Percentiles rank a stretch among this genome's conserved stretches.
Evolutionary conservation across 257 asterid species (phyloP).

Genomic region (Nicotiana undulata): DNA sequence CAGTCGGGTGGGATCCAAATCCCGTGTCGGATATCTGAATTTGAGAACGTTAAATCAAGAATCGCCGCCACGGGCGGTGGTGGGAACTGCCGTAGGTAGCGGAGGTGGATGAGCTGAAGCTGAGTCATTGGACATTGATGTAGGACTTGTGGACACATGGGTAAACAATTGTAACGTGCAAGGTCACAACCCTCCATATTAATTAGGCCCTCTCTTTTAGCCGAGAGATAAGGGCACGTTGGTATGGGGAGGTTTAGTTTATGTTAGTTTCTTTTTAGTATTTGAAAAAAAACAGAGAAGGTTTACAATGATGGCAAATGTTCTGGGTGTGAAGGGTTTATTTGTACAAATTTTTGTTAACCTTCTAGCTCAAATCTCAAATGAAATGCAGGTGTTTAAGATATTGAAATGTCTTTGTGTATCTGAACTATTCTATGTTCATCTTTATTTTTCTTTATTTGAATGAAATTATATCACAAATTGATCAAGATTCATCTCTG

Average conservation of each 20-base stretch:
- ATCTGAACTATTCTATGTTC: too few relatives aligned
- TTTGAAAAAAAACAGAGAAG: neutral
- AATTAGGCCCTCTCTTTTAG: neutral
- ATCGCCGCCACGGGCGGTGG: constrained; percentile 42
- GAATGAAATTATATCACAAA: too few relatives aligned
- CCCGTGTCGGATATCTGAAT: constrained; percentile 50
- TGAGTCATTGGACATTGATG: too few relatives aligned
- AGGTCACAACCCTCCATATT: neutral
- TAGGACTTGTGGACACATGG: neutral
- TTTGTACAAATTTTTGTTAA: neutral
- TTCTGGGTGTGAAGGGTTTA: neutral
- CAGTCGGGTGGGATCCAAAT: constrained; percentile 65
- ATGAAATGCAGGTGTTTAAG: too few relatives aligned
- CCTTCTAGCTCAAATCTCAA: neutral
- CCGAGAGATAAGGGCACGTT: neutral
- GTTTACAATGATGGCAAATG: neutral
- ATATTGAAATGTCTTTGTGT: too few relatives aligned
- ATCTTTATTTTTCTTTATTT: too few relatives aligned
- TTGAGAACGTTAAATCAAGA: constrained; percentile 45
- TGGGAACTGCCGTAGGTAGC: constrained; percentile 16
- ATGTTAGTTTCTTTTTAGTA: neutral
- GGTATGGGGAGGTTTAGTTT: neutral
- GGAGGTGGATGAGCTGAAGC: constrained; percentile 9
- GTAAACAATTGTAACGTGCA: neutral
- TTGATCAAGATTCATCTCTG: too few relatives aligned